These are phyloP conservation scores for Polyporus tsugae DNA, from an alignment of 1,284 basidiomycete species.

Conservation along the genomic window DNA sequence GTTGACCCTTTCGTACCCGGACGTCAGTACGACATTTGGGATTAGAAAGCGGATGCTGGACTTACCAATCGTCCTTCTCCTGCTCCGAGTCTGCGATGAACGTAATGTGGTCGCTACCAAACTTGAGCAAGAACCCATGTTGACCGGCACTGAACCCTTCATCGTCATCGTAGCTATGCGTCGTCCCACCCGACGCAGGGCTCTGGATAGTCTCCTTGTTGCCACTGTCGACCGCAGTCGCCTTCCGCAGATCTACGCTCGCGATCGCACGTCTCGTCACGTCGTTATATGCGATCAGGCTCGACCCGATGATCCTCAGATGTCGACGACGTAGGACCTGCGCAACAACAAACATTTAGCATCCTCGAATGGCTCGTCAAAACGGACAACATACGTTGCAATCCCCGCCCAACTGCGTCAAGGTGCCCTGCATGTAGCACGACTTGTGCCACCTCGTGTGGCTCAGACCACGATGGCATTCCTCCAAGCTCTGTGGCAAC, in stretches of 20 bases:
- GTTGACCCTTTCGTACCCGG: constrained; percentile 67
- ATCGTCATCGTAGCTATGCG: constrained; percentile 62
- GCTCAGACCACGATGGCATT: constrained; percentile 88
- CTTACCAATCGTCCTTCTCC: constrained; percentile 89
- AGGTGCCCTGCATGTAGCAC: constrained; percentile 89
- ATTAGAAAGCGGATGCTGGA: constrained; percentile 24
- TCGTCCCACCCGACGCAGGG: constrained; percentile 50
- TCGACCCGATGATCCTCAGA: constrained; percentile 87
- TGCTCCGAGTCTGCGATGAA: constrained; percentile 94
- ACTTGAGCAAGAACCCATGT: constrained; percentile 87
- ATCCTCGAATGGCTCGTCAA: not conserved
- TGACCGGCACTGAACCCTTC: constrained; percentile 77
- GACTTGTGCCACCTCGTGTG: constrained; percentile 93
- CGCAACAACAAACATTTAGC: constrained; percentile 67
- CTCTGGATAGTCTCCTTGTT: constrained; percentile 60
- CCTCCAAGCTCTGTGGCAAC: constrained; percentile 91
- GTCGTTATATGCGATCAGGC: constrained; percentile 92
- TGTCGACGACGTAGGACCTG: constrained; percentile 72
- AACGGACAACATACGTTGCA: constrained; percentile 66
- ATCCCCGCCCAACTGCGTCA: constrained; percentile 97
- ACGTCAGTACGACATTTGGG: not conserved
- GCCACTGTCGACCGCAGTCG: constrained; percentile 80
- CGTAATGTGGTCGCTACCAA: constrained; percentile 81
- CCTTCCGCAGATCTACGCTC: constrained; percentile 92
- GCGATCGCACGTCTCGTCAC: constrained; percentile 92